Percentiles rank a stretch among this genome's conserved stretches.
Evolutionary conservation across 75 land plant genomes (phyloP).

Genomic region (Cunninghamia lanceolata): DNA sequence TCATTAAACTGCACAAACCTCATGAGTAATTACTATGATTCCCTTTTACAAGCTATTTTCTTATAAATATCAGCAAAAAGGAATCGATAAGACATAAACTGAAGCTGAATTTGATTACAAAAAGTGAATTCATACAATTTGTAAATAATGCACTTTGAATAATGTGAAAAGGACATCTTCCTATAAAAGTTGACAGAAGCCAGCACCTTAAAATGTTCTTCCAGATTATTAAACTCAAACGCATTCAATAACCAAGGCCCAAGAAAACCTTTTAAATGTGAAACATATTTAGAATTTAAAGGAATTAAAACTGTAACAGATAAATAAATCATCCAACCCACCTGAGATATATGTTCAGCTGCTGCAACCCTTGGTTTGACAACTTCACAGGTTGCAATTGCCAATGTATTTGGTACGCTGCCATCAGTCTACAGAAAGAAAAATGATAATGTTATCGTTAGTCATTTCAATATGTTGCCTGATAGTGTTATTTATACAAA

Average conservation of each 20-base stretch:
- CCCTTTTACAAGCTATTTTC: neutral
- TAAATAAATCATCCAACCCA: slow-evolving; percentile 2
- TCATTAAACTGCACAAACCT: slow-evolving; percentile 81
- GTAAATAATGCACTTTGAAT: neutral
- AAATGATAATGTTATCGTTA: neutral
- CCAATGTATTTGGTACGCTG: slow-evolving; percentile 87
- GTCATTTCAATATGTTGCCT: neutral
- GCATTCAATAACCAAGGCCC: neutral
- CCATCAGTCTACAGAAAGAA: slow-evolving; percentile 74
- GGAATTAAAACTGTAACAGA: neutral
- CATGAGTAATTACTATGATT: neutral
- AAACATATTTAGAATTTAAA: neutral
- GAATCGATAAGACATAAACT: neutral
- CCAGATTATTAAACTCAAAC: neutral
- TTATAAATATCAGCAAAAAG: neutral
- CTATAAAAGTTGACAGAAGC: neutral
- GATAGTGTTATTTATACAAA: neutral
- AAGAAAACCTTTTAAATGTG: neutral
- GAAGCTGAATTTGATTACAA: neutral
- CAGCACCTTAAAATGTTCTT: neutral
- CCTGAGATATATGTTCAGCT: slow-evolving; percentile 92
- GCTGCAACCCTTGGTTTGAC: slow-evolving; percentile 97
- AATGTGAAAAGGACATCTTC: neutral
- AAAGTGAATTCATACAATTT: neutral
- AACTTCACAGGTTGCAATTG: slow-evolving; percentile 92